Percentiles rank a stretch among this genome's conserved stretches.
phyloP scores from a whole-genome alignment of 768 basidiomycete genomes.

The Russula earlei region DNA sequence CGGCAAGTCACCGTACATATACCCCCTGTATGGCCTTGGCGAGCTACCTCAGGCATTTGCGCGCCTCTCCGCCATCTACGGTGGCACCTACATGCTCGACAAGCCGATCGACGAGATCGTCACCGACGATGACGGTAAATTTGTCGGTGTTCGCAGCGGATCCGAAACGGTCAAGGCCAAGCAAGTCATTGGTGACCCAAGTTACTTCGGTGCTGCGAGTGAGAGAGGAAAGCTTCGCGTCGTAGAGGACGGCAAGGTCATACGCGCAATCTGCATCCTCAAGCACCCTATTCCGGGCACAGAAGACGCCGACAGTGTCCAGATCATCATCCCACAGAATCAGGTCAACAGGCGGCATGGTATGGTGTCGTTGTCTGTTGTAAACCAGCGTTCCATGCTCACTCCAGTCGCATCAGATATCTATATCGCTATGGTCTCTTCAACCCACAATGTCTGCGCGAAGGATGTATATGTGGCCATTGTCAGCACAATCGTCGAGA shows the following conservation, averaged over 20 bases:
- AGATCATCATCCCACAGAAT: conserved; percentile 98
- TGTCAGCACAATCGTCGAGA: conserved; percentile 97
- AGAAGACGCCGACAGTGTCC: conserved; percentile 88
- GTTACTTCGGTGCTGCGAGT: conserved; percentile 80
- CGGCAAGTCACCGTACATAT: conserved; percentile 99
- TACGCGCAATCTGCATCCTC: conserved; percentile 94
- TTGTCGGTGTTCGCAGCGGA: conserved; percentile 84
- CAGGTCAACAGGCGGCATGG: conserved; percentile 91
- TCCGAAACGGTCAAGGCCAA: conserved; percentile 93
- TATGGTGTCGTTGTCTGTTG: conserved; percentile 32
- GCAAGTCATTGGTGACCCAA: conserved; percentile 95
- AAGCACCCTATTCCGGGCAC: conserved; percentile 98
- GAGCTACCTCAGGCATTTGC: conserved; percentile 99
- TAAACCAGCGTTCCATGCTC: not conserved
- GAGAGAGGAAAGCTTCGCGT: conserved; percentile 78
- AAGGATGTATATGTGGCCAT: conserved; percentile 95
- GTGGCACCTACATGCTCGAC: conserved; percentile 99
- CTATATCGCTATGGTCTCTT: conserved; percentile 95
- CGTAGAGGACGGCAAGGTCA: conserved; percentile 86
- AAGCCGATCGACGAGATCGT: conserved; percentile 89
- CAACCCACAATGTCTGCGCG: conserved; percentile 95
- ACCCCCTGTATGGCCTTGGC: conserved; percentile 96
- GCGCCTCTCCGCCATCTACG: conserved; percentile 95
- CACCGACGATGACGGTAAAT: conserved; percentile 76
- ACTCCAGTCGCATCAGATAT: conserved; percentile 57